These are phyloP conservation scores for Capronia epimyces DNA, from an alignment of 2,329 filamentous ascomycete species.

Conservation along the genomic window DNA sequence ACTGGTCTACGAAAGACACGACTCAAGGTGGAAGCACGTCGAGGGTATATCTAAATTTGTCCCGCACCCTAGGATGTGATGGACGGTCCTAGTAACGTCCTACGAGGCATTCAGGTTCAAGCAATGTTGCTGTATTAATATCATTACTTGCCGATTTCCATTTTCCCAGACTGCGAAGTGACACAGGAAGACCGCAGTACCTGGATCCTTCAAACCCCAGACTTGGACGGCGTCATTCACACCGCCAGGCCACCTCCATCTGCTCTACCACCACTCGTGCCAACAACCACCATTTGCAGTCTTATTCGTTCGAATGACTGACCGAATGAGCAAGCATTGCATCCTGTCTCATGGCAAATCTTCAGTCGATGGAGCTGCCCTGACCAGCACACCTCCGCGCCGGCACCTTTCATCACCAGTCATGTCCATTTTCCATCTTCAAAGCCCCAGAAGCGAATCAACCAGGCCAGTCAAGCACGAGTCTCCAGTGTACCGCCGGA, in stretches of 20 bases:
- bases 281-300: background rate
- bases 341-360: background rate
- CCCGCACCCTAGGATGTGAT: too few species aligned
- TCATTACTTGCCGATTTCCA: too few species aligned
- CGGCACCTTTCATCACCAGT: background rate
- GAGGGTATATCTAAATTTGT: too few species aligned
- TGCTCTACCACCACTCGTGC: background rate
- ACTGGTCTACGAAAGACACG: too few species aligned
- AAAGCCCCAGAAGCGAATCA: background rate
- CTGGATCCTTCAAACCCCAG: background rate
- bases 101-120: too few species aligned
- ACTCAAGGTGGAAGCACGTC: too few species aligned
- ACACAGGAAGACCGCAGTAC: background rate
- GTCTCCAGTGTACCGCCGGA: background rate
- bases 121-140: too few species aligned
- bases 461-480: background rate
- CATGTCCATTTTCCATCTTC: background rate
- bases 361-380: background rate
- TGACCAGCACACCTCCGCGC: background rate
- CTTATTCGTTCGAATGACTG: background rate
- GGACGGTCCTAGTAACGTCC: too few species aligned
- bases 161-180: background rate
- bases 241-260: too few species aligned
- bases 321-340: background rate
- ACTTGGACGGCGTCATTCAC: background rate